A percentile compares a stretch with the other conserved stretches of the same genome.
phyloP scores from a whole-genome alignment of 371 early-diverging fungal genomes.

The Encephalitozoon romaleae region DNA sequence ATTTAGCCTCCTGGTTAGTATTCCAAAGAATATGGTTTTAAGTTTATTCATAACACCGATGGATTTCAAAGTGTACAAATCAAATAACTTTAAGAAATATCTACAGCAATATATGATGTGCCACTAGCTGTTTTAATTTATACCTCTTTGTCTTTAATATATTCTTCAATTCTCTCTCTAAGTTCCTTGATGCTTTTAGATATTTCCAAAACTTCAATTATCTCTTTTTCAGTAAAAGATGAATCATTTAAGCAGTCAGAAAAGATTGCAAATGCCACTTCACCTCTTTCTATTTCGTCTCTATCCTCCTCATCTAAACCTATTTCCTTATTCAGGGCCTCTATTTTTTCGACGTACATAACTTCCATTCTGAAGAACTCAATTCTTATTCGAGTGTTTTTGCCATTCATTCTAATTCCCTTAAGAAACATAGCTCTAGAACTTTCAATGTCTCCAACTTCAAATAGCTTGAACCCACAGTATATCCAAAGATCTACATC shows the following conservation, averaged over 20 bases:
- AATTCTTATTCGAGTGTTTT: constrained; percentile 13
- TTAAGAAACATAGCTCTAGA: constrained; percentile 37
- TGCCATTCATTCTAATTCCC: constrained; percentile 19
- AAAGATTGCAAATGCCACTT: constrained; percentile 7
- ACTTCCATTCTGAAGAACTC: constrained; percentile 51
- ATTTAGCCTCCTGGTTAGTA: too few relatives aligned
- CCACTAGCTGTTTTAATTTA: not conserved
- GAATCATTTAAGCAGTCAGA: not conserved
- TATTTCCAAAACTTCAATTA: not conserved
- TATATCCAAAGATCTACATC: constrained; percentile 50
- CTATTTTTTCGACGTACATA: constrained; percentile 8
- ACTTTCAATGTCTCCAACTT: constrained; percentile 35
- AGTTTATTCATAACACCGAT: too few relatives aligned
- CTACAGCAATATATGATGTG: too few relatives aligned
- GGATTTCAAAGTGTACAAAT: too few relatives aligned
- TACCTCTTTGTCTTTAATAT: not conserved
- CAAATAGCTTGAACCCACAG: constrained; percentile 33
- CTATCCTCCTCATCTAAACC: constrained; percentile 13
- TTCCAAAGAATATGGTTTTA: too few relatives aligned
- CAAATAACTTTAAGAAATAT: too few relatives aligned
- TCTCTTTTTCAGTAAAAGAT: not conserved
- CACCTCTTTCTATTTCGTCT: constrained; percentile 19
- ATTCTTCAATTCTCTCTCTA: not conserved
- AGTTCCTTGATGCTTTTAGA: not conserved
- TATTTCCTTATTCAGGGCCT: not conserved